Evolutionary conservation across 2,329 filamentous ascomycete species (phyloP).

Genomic region (Aurifilum marmelostoma): DNA sequence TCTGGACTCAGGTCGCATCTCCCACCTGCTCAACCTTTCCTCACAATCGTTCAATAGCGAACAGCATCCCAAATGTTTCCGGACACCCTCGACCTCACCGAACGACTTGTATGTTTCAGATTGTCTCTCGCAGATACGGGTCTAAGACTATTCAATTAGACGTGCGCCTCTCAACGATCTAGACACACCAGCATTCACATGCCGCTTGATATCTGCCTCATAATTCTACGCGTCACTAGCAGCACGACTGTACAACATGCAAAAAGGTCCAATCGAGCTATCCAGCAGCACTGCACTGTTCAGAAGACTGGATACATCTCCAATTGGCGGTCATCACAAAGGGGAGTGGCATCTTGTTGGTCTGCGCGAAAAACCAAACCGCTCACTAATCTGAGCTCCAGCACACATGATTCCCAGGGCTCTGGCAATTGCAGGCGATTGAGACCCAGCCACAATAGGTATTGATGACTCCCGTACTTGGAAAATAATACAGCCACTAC

Average conservation of each 20-base stretch:
- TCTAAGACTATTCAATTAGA: too few species aligned
- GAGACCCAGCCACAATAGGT: neutral
- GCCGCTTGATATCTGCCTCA: neutral
- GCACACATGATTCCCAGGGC: too few species aligned
- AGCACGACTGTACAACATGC: neutral
- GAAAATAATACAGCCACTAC: neutral
- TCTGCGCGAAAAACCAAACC: slow-evolving; percentile 40
- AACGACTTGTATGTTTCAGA: slow-evolving; percentile 38
- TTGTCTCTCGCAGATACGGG: slow-evolving; percentile 37
- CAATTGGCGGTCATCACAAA: slow-evolving; percentile 42
- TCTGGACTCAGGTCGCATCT: slow-evolving; percentile 36
- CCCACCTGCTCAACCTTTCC: slow-evolving; percentile 34
- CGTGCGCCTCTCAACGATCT: neutral
- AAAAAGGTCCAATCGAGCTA: neutral
- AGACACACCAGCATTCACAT: neutral
- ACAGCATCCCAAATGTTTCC: slow-evolving; percentile 36
- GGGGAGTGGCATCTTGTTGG: slow-evolving; percentile 42
- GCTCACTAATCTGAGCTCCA: slow-evolving; percentile 23
- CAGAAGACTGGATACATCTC: slow-evolving; percentile 38
- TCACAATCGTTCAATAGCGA: slow-evolving; percentile 46
- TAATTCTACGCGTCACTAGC: neutral
- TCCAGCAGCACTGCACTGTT: neutral
- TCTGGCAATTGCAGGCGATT: neutral
- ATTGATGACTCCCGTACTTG: neutral
- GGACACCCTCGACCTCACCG: slow-evolving; percentile 38